Evolutionary conservation across 2,329 filamentous ascomycete species (phyloP).

Genomic region (Tolypocladium endophyticum): DNA sequence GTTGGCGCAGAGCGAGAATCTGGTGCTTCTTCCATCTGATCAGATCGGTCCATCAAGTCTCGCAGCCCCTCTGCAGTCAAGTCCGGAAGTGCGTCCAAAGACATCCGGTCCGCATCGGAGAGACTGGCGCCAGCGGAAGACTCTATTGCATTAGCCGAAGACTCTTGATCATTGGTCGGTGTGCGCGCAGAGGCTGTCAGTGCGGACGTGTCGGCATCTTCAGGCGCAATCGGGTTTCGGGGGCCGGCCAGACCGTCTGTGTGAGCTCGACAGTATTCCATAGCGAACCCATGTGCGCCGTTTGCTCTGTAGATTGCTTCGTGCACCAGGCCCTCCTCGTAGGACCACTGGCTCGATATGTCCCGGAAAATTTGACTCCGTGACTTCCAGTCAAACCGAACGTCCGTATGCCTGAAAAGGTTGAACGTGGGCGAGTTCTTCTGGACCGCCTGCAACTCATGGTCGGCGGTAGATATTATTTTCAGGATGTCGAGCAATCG

Average conservation of each 20-base stretch:
- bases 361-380: slow-evolving; percentile 16
- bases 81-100: slow-evolving; percentile 21
- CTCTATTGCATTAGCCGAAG: slow-evolving; percentile 10
- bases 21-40: not conserved
- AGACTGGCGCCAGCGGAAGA: slow-evolving; percentile 10
- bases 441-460: slow-evolving; percentile 53
- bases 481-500: slow-evolving; percentile 77
- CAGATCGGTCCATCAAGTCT: slow-evolving; percentile 15
- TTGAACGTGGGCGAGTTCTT: slow-evolving; percentile 34
- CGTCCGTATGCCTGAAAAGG: slow-evolving; percentile 32
- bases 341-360: slow-evolving; percentile 18
- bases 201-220: slow-evolving; percentile 36
- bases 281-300: slow-evolving; percentile 47
- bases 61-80: slow-evolving; percentile 16
- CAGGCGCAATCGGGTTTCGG: slow-evolving; percentile 56
- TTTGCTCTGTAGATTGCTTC: slow-evolving; percentile 81
- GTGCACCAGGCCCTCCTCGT: slow-evolving; percentile 50
- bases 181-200: slow-evolving; percentile 13
- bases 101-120: slow-evolving; percentile 26
- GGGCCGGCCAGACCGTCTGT: slow-evolving; percentile 44
- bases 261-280: slow-evolving; percentile 66
- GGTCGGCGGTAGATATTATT: slow-evolving; percentile 64
- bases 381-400: slow-evolving; percentile 36
- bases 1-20: slow-evolving; percentile 1
- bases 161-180: slow-evolving; percentile 11